Evolutionary conservation across 2,329 filamentous ascomycete genomes (phyloP), one percentile per base, ranked within the genome.

Genomic region (Paecilomyces variotii): DNA sequence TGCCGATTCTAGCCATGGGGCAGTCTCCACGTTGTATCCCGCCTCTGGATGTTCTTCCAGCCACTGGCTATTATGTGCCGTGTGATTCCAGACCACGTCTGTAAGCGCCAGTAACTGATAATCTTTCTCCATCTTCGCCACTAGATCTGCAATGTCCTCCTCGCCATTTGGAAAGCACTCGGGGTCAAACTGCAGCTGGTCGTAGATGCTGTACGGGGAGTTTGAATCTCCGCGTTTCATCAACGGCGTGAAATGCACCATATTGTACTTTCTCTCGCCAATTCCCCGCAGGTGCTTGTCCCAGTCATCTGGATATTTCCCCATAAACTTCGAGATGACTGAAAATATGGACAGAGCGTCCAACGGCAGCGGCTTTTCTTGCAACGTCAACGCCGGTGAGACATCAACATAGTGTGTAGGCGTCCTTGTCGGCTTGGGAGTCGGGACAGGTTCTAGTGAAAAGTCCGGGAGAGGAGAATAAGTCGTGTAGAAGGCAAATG

Each of bases 81-180:
- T 99, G 77, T 99, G 94, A 70, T 99, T 99, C 80, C 94, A 91
- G 52, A 99, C 95, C 61, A 99, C 93, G 72, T 99, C 94, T 0
- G 93, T 97, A 77, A 99, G 76, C 61, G 90, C 91, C 58, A 99
- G 80, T 57, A 99, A 79, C 2, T 89, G 89, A 73, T 95, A 87
- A 56, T 96, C 87, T 56, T 87, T 82, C 74, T 97, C 90, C 82
- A 99, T 88, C 70, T 84, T 91, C 51, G 84, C 75, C 19, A 96
- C 85, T 80, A 99, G 80, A 53, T 84, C 81, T 59, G 86, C 80
- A 57, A 97, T 82, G 71, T 97, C 92, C 59, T 85, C 77, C 74
- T 97, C 91, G 55, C 94, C 95, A 54, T 85, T 84, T 1, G 91
- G 91, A 68, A 99, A 99, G 68, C 87, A 84, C 7, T 78, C 78